Evolutionary conservation across 2,329 filamentous ascomycete species (phyloP).

Genomic region (Coniochaeta ligniaria): DNA sequence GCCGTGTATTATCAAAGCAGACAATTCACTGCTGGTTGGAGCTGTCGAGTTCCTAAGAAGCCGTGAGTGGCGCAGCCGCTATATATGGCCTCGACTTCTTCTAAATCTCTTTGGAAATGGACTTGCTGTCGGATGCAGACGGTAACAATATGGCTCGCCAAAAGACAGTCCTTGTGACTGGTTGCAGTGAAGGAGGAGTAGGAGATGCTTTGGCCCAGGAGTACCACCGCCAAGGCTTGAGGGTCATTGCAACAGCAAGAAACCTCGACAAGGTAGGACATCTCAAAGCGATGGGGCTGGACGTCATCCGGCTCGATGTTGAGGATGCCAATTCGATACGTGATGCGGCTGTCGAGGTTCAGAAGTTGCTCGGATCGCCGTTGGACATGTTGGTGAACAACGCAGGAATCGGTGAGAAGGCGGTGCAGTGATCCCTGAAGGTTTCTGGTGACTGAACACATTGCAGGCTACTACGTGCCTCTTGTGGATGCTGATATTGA

Average conservation of each 20-base stretch:
- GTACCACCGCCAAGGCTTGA: constrained; percentile 17
- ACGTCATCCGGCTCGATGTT: constrained; percentile 16
- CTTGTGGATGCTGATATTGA: constrained; percentile 26
- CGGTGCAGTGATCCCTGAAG: not conserved
- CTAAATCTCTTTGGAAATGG: not conserved
- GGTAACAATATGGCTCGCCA: not conserved
- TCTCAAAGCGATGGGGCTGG: constrained; percentile 10
- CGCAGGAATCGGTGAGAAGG: constrained; percentile 22
- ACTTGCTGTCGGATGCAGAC: not conserved
- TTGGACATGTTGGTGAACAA: constrained; percentile 23
- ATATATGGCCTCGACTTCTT: not conserved
- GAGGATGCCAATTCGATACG: constrained; percentile 13
- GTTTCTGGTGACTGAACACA: constrained; percentile 11
- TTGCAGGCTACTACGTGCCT: constrained; percentile 20
- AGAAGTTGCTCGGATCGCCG: constrained; percentile 12
- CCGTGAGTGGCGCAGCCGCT: not conserved
- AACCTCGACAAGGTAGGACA: constrained; percentile 16
- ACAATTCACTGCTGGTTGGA: not conserved
- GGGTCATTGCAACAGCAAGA: constrained; percentile 22
- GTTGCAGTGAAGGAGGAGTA: constrained; percentile 25
- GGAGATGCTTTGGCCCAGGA: constrained; percentile 21
- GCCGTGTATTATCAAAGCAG: not conserved
- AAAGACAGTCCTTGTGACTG: constrained; percentile 23
- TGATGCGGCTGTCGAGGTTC: constrained; percentile 8
- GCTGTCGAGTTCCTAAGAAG: not conserved